Evolutionary conservation across 768 basidiomycete species (phyloP).

Genomic region (Gyrodon lividus): DNA sequence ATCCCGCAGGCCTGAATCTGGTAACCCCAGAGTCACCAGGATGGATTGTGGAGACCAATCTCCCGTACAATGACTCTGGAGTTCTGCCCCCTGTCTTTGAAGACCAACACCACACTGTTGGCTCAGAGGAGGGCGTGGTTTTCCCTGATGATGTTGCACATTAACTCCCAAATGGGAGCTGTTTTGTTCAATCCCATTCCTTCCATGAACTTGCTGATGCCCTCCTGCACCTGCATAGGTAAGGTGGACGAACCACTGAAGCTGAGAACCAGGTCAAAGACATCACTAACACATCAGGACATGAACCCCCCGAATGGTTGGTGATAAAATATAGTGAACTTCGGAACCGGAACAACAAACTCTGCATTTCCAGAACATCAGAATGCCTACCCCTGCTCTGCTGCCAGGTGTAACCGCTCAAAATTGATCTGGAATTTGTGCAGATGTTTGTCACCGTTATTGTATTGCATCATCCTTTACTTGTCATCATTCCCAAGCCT

Average conservation of each 20-base stretch:
- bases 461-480: no score
- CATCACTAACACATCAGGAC: not conserved
- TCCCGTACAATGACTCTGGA: not conserved
- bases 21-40: not conserved
- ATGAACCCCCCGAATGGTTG: not conserved
- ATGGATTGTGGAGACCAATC: not conserved
- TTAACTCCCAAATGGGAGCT: not conserved
- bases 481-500: no score
- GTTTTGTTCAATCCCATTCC: not conserved
- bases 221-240: not conserved
- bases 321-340: no score
- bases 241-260: not conserved
- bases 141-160: not conserved
- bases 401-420: no score
- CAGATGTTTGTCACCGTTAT: no score
- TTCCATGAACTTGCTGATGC: not conserved
- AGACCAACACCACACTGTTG: not conserved
- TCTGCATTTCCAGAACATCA: no score
- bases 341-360: no score
- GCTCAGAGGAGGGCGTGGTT: not conserved
- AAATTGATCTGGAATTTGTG: no score
- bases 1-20: not conserved
- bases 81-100: not conserved
- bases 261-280: not conserved
- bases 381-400: no score